phyloP scores from a whole-genome alignment of 1,284 basidiomycete species.

The Ceratobasidium papillatum region DNA sequence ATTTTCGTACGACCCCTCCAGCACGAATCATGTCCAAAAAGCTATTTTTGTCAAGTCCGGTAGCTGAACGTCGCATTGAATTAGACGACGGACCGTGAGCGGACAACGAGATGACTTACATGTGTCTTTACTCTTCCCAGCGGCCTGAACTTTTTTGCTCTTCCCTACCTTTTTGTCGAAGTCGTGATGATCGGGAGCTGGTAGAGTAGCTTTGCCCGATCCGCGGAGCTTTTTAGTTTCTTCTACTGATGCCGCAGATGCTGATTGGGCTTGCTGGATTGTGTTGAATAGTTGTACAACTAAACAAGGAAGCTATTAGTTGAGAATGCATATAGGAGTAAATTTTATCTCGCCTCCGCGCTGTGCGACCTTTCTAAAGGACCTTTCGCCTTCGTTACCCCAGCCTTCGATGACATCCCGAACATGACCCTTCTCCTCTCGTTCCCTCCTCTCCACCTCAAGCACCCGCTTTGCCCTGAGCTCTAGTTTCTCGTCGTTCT shows the following conservation, averaged over 20 bases:
- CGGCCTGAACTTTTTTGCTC: conserved; percentile 55
- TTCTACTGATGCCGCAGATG: conserved; percentile 61
- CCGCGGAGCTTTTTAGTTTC: conserved; percentile 69
- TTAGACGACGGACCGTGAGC: conserved; percentile 3
- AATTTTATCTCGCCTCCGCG: conserved; percentile 68
- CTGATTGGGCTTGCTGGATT: conserved; percentile 78
- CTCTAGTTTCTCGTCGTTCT: conserved; percentile 77
- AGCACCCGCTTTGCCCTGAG: conserved; percentile 71
- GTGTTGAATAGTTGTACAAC: conserved; percentile 84
- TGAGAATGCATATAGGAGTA: not conserved
- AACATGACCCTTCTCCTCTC: conserved; percentile 75
- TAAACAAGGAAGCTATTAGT: conserved; percentile 48
- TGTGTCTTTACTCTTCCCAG: conserved; percentile 63
- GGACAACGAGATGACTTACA: conserved; percentile 54
- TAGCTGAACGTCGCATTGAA: conserved; percentile 34
- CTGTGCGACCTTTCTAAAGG: conserved; percentile 80
- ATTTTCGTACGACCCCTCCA: conserved; percentile 74
- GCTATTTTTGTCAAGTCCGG: conserved; percentile 67
- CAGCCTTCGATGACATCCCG: conserved; percentile 82
- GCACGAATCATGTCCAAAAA: conserved; percentile 82
- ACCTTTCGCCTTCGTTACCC: conserved; percentile 80
- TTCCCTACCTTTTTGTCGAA: conserved; percentile 58
- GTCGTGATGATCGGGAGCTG: conserved; percentile 65
- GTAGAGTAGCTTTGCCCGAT: conserved; percentile 73
- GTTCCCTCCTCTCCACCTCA: conserved; percentile 75